Evolutionary conservation across 169 alveolate genomes (phyloP).

Genomic region (Plasmodium gallinaceum): DNA sequence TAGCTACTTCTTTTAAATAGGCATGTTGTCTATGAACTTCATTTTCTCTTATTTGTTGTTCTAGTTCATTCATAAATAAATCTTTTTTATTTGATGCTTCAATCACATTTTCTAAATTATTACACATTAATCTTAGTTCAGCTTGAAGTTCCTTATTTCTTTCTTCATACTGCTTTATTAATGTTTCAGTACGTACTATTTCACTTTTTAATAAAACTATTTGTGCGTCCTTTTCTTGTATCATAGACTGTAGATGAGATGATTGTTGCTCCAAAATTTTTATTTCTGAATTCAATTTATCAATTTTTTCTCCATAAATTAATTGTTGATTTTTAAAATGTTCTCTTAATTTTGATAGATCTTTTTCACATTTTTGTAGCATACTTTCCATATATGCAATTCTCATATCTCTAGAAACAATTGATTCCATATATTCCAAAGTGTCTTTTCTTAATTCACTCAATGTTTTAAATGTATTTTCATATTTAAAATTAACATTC

Average conservation of each 20-base stretch:
- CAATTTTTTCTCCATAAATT: constrained; percentile 33
- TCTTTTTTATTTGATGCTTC: constrained; percentile 77
- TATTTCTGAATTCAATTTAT: constrained; percentile 44
- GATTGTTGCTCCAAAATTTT: constrained; percentile 68
- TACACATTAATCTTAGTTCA: constrained; percentile 72
- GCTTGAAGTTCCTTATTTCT: constrained; percentile 73
- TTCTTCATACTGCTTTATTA: constrained; percentile 67
- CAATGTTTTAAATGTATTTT: constrained; percentile 70
- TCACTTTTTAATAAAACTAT: constrained; percentile 74
- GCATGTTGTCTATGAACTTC: constrained; percentile 77
- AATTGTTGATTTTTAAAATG: constrained; percentile 41
- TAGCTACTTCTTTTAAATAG: constrained; percentile 75
- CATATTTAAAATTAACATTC: constrained; percentile 72
- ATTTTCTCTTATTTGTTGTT: constrained; percentile 75
- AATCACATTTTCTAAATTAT: constrained; percentile 73
- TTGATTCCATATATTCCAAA: constrained; percentile 76
- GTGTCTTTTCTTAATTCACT: constrained; percentile 76
- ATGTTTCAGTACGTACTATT: constrained; percentile 60
- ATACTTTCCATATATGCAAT: constrained; percentile 75
- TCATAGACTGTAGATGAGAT: constrained; percentile 63
- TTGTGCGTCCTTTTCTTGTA: constrained; percentile 76
- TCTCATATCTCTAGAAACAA: constrained; percentile 76
- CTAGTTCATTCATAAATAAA: constrained; percentile 72
- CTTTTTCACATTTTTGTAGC: constrained; percentile 75
- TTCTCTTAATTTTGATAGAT: constrained; percentile 45